Evolutionary conservation across 495 filamentous ascomycete species (phyloP).

Genomic region (Aspergillus leporis): DNA sequence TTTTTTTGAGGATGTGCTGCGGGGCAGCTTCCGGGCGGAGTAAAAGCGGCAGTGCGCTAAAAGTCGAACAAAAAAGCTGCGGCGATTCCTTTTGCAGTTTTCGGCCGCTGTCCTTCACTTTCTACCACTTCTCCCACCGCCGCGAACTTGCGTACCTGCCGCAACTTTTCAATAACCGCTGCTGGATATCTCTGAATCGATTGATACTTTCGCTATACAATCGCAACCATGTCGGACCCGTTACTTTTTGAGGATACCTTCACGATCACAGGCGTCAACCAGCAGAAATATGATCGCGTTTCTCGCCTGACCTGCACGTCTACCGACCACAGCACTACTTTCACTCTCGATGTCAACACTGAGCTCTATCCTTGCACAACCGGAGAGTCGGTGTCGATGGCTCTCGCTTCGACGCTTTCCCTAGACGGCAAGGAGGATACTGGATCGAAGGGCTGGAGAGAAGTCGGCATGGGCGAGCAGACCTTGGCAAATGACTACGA

Average conservation of each 20-base stretch:
- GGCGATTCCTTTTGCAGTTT: constrained; percentile 9
- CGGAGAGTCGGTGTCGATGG: constrained; percentile 73
- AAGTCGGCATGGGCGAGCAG: constrained; percentile 68
- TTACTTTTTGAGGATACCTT: constrained; percentile 93
- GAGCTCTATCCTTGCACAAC: constrained; percentile 79
- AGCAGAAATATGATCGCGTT: constrained; percentile 92
- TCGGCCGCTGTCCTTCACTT: constrained; percentile 1
- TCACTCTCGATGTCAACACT: constrained; percentile 90
- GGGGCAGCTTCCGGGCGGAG: constrained; percentile 23
- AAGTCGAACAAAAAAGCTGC: constrained; percentile 61
- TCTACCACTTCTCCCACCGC: neutral
- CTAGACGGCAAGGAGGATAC: constrained; percentile 77
- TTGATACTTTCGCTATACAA: neutral
- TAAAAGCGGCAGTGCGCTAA: constrained; percentile 33
- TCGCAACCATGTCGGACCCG: constrained; percentile 66
- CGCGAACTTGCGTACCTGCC: neutral
- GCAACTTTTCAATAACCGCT: neutral
- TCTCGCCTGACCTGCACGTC: constrained; percentile 74
- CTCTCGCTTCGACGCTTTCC: constrained; percentile 78
- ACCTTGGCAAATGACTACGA: constrained; percentile 90
- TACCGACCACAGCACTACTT: constrained; percentile 65
- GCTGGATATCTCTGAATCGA: neutral
- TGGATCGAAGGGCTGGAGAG: constrained; percentile 74
- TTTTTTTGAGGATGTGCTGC: constrained; percentile 24
- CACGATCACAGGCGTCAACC: constrained; percentile 72